These are phyloP conservation scores for Wallacemonas sp. DNA, from an alignment of 208 protist species.

Conservation along the genomic window DNA sequence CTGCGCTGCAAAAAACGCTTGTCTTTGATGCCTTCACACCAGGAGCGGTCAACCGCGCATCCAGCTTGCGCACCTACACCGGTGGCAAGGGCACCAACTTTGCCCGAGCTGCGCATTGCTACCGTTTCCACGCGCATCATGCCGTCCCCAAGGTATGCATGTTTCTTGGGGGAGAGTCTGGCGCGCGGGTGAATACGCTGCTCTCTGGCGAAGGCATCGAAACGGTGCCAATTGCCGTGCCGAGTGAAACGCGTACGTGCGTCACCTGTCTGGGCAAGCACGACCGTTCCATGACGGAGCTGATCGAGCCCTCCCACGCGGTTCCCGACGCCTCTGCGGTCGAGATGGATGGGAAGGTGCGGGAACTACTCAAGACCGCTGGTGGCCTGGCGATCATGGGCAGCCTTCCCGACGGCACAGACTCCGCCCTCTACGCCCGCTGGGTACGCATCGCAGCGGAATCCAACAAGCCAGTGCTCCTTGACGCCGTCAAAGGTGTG, in stretches of 20 bases:
- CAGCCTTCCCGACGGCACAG: slow-evolving; percentile 28
- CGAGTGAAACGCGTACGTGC: slow-evolving; percentile 34
- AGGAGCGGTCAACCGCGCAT: slow-evolving; percentile 33
- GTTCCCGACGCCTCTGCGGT: slow-evolving; percentile 23
- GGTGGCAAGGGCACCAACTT: slow-evolving; percentile 49
- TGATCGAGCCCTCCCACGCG: slow-evolving; percentile 32
- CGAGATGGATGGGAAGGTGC: slow-evolving; percentile 19
- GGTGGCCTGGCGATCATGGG: slow-evolving; percentile 37
- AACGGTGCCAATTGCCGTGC: slow-evolving; percentile 15
- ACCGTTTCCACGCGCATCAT: slow-evolving; percentile 14
- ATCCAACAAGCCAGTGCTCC: slow-evolving; percentile 27
- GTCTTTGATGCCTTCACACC: slow-evolving; percentile 25
- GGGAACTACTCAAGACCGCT: slow-evolving; percentile 14
- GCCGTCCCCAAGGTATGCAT: slow-evolving; percentile 22
- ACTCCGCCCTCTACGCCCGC: slow-evolving; percentile 27
- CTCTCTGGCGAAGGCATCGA: slow-evolving; percentile 25
- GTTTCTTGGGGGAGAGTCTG: slow-evolving; percentile 31
- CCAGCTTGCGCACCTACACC: slow-evolving; percentile 21
- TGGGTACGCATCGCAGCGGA: slow-evolving; percentile 29
- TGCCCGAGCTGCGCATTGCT: slow-evolving; percentile 28
- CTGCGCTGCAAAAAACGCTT: slow-evolving; percentile 39
- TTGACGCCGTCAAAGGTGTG: slow-evolving; percentile 43
- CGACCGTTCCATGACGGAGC: slow-evolving; percentile 36
- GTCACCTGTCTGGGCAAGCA: slow-evolving; percentile 29
- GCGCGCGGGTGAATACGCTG: slow-evolving; percentile 20